These are phyloP conservation scores for Aphanomyces astaci DNA, from an alignment of 352 stramenopile species.

Conservation along the genomic window DNA sequence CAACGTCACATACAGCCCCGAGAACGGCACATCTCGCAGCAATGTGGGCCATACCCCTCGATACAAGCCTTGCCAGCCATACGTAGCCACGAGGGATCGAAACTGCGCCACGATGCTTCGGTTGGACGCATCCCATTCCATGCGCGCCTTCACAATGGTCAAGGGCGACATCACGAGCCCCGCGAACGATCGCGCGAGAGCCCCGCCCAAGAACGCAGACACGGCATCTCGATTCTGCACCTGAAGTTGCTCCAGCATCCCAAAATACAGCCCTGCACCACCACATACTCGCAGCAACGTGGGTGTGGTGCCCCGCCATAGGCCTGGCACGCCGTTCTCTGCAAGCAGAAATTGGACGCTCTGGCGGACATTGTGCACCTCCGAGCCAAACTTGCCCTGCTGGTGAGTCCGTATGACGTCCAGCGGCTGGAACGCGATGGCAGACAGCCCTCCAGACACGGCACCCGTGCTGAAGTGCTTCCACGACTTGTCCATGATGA, in stretches of 20 bases:
- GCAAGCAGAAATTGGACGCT: slow-evolving; percentile 2
- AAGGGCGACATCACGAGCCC: slow-evolving; percentile 72
- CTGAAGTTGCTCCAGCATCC: slow-evolving; percentile 30
- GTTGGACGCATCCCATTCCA: slow-evolving; percentile 74
- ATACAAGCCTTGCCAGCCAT: slow-evolving; percentile 73
- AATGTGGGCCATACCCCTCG: slow-evolving; percentile 78
- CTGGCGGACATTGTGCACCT: not conserved
- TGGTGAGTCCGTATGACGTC: slow-evolving; percentile 81
- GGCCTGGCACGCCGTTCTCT: slow-evolving; percentile 24
- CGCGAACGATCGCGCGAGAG: slow-evolving; percentile 78
- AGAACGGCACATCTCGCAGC: slow-evolving; percentile 84
- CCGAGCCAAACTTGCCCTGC: slow-evolving; percentile 57
- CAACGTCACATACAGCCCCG: slow-evolving; percentile 77
- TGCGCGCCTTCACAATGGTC: slow-evolving; percentile 80
- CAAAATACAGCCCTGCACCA: slow-evolving; percentile 79
- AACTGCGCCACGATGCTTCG: slow-evolving; percentile 55
- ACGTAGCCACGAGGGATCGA: slow-evolving; percentile 49
- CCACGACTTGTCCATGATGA: slow-evolving; percentile 18
- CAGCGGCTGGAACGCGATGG: slow-evolving; percentile 76
- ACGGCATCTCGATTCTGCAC: slow-evolving; percentile 43
- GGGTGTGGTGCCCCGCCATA: slow-evolving; percentile 77
- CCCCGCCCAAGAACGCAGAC: slow-evolving; percentile 74
- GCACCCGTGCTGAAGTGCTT: slow-evolving; percentile 34
- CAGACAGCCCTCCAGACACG: slow-evolving; percentile 68
- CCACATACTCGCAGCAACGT: slow-evolving; percentile 74